Evolutionary conservation across 345 rosid genomes (phyloP), one percentile per base, ranked within the genome.

Genomic region (Euclidium syriacum): DNA sequence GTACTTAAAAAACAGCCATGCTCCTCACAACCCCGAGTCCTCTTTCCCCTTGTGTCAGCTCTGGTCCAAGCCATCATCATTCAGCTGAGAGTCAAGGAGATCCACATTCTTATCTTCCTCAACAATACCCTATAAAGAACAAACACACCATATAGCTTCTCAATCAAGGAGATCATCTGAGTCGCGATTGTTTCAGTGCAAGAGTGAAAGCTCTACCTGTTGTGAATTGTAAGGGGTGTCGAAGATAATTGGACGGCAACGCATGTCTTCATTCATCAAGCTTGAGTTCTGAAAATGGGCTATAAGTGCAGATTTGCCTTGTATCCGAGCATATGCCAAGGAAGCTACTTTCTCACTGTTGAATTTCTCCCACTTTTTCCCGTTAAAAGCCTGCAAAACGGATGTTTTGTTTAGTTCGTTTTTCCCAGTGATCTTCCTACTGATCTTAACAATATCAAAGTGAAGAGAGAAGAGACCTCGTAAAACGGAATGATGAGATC

Each of bases 321-420:
- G 95, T 54, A 88, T 88, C 46, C 95, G 76, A 65, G 87, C 95
- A 60, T 88, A 88, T 17, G 95, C 95, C 75, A 88, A 70, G 4
- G 92, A 85, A 50, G 96, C 95, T 59, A 88, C 91, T 74, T 88
- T 88, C 80, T 88, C 95, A 29, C 95, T 88, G 69, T 88, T 88
- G 58, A 88, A 88, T 80, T 88, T 88, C 76, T 85, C 91, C 95
- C 95, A 87, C 73, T 85, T 87, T 77, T 87, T 87, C 43, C 95
- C 91, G 68, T 85, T 83, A 74, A 87, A 83, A n/a, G 87, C 91
- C 95, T 87, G 68, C 61, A 70, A 12, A 46, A 34, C 5, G 19
- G 8, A 57, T 52, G 26, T 49, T 50, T n/a, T 24, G 34, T 43
- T n/a, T 43, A 26, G 14, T 54, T 41, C 10, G 41, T 33, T 17